A percentile compares a stretch with the other conserved stretches of the same genome.
Evolutionary conservation across 768 basidiomycete genomes (phyloP).

Genomic region (Auriscalpium microsporum): DNA sequence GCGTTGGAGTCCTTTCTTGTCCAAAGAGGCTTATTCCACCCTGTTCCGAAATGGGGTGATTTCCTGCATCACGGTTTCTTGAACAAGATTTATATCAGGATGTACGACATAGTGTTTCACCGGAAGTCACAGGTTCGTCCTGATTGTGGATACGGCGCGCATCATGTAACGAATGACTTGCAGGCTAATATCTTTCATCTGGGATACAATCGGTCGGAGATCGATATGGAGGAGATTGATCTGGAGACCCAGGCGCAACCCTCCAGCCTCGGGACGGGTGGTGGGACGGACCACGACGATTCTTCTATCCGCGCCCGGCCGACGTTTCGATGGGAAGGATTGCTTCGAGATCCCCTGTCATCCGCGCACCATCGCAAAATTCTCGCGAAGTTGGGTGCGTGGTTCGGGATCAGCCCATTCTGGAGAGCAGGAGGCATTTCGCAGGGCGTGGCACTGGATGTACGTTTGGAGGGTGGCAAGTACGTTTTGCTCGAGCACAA

Average conservation of each 20-base stretch:
- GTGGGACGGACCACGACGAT: constrained; percentile 67
- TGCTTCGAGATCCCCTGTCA: constrained; percentile 45
- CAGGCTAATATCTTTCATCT: constrained; percentile 60
- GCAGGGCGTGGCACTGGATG: constrained; percentile 52
- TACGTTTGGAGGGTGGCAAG: constrained; percentile 44
- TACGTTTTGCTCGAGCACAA: constrained; percentile 36
- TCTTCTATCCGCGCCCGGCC: constrained; percentile 51
- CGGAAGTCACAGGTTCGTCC: constrained; percentile 39
- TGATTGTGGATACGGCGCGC: background rate
- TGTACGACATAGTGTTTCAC: constrained; percentile 62
- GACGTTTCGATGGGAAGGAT: constrained; percentile 62
- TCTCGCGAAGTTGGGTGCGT: constrained; percentile 48
- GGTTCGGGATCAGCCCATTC: constrained; percentile 59
- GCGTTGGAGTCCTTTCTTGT: constrained; percentile 56
- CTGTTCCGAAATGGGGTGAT: constrained; percentile 32
- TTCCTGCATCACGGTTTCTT: constrained; percentile 58
- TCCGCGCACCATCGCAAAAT: constrained; percentile 20
- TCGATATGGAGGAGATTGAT: constrained; percentile 62
- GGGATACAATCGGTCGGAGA: constrained; percentile 38
- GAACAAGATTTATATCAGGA: constrained; percentile 62
- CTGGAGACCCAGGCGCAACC: constrained; percentile 38
- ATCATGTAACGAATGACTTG: constrained; percentile 2
- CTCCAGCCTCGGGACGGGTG: constrained; percentile 56
- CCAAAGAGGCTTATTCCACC: constrained; percentile 51
- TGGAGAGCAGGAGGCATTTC: constrained; percentile 48